Base-by-base conservation (phyloP, 768 basidiomycete species). In the Pisolithus albus region DNA sequence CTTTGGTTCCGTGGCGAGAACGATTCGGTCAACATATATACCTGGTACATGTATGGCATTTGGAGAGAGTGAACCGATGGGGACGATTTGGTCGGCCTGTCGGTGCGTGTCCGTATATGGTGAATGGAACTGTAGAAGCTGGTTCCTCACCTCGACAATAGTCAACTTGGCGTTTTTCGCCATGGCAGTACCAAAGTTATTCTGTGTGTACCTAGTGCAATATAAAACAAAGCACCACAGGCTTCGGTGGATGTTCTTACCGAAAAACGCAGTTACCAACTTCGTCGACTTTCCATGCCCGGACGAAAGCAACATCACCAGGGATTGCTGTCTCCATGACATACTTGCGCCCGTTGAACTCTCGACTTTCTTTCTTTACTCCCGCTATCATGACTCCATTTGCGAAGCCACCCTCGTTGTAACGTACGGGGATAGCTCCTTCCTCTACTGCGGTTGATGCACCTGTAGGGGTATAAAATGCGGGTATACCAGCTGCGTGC, bases 281-380 rank as follows among this genome's bases (percentile, higher is more conserved):
- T 64, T 91, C 90, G 57, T 96, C 92, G 13, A 82, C 93, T 67
- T 92, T 94, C 91, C 91, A 94, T 4, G 90, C 93, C 42, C 83
- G 75, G 43, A 96, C 73, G 65, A 96, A 84, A 8, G 93, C 92
- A 56, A 91, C 81, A 66, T 91, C 88, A 13, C 85, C 88, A 15
- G 78, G 71, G 54, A 92, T 79, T 7, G 88, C 82, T 13, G 84
- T 79, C 67, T 96, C 92, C 67, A 95, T 70, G 26, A 94, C 71
- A 69, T 84, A 94, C 64, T 79, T 73, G 61, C 83, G 79, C n/a
- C 91, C 92, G 52, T 82, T 77, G 55, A 93, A 83, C 56, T 83
- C 85, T 42, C 83, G 76, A 13, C 75, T 72, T 67, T 95, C 91
- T 64, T 93, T 88, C 63, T 77, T 76, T 52, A 84, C 78, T 5